phyloP scores from a whole-genome alignment of 2,329 filamentous ascomycete species.

The Westerdykella aurantiaca region DNA sequence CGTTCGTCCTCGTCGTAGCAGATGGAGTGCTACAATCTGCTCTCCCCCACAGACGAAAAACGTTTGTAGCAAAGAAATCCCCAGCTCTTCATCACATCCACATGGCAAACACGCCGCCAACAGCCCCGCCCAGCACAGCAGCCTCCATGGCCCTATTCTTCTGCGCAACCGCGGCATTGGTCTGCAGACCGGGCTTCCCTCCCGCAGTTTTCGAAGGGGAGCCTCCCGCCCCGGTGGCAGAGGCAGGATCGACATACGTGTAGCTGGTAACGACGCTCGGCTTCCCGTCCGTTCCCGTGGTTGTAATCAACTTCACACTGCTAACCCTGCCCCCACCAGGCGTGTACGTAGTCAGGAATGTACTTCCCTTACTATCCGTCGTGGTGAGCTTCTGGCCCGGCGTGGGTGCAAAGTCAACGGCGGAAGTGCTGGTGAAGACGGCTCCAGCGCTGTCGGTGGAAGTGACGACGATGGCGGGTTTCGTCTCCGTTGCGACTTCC shows the following conservation, averaged over 20 bases:
- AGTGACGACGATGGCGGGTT: conserved; percentile 34
- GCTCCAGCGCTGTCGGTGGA: conserved; percentile 38
- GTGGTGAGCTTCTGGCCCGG: conserved; percentile 40
- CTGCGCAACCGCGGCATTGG: conserved; percentile 21
- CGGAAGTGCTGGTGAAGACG: conserved; percentile 30
- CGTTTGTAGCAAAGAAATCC: not conserved
- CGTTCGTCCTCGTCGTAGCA: not conserved
- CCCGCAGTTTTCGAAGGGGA: conserved; percentile 8
- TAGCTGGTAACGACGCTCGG: conserved; percentile 42
- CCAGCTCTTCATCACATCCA: conserved; percentile 13
- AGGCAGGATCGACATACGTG: conserved; percentile 36
- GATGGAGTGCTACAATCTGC: not conserved
- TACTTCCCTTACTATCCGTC: conserved; percentile 38
- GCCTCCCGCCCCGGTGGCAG: conserved; percentile 9
- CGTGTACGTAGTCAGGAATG: conserved; percentile 45
- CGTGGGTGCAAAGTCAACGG: conserved; percentile 28
- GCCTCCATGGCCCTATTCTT: conserved; percentile 21
- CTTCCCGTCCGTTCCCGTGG: conserved; percentile 26
- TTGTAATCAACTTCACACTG: conserved; percentile 35
- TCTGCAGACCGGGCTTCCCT: conserved; percentile 36
- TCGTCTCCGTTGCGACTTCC: conserved; percentile 34
- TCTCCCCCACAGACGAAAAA: not conserved
- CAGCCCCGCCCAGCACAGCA: conserved; percentile 32
- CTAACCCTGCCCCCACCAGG: conserved; percentile 39
- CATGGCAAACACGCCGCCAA: conserved; percentile 28